phyloP scores from a whole-genome alignment of 2,329 filamentous ascomycete genomes.

The Pseudofabraea citricarpa region DNA sequence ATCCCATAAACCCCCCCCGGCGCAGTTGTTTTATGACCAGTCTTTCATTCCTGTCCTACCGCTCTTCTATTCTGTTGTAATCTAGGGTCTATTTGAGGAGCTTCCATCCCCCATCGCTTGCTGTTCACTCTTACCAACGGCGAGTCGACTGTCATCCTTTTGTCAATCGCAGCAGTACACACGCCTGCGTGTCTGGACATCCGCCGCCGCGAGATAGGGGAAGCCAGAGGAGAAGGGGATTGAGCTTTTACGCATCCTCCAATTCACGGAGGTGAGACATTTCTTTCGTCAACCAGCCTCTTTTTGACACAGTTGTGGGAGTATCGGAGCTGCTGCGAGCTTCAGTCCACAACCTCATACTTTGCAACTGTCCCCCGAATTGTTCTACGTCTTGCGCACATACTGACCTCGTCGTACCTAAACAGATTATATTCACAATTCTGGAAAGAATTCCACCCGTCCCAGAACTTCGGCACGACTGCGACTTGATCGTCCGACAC shows the following conservation, averaged over 20 bases:
- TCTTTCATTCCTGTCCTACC: slow-evolving; percentile 19
- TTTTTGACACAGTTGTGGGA: slow-evolving; percentile 16
- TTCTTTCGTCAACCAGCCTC: slow-evolving; percentile 18
- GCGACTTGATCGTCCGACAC: no score
- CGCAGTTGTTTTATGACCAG: slow-evolving; percentile 12
- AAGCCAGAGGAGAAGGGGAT: neutral
- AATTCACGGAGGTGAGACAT: slow-evolving; percentile 25
- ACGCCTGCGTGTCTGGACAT: no score
- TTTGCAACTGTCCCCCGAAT: neutral
- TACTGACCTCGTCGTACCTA: slow-evolving; percentile 17
- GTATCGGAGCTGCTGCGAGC: slow-evolving; percentile 19
- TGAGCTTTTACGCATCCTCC: no score
- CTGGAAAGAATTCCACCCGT: no score
- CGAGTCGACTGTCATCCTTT: neutral
- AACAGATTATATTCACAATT: no score
- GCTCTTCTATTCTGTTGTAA: slow-evolving; percentile 14
- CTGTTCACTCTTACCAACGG: slow-evolving; percentile 8
- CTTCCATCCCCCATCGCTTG: no score
- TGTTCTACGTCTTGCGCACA: slow-evolving; percentile 7
- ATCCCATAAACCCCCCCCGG: slow-evolving; percentile 8
- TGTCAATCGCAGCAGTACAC: no score
- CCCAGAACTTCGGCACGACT: no score
- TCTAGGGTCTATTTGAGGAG: slow-evolving; percentile 9
- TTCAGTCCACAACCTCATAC: slow-evolving; percentile 11
- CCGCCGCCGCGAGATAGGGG: no score